Evolutionary conservation across 2,329 filamentous ascomycete genomes (phyloP).

Genomic region (Ophiocordyceps polyrhachis-furcata): DNA sequence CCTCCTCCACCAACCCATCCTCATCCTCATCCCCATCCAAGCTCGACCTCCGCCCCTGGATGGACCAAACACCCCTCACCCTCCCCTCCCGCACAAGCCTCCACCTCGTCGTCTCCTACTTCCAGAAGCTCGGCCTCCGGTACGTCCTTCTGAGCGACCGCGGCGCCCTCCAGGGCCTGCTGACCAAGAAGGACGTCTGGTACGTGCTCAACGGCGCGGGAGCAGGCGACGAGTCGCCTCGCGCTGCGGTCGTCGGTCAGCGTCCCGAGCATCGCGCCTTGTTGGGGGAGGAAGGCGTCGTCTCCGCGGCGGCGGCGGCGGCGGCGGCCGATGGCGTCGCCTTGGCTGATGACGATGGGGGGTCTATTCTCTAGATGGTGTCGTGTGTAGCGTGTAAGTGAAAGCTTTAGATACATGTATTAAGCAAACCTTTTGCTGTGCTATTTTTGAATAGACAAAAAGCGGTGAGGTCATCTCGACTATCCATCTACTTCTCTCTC

Average conservation of each 20-base stretch:
- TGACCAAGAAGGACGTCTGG: slow-evolving; percentile 98
- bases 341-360: slow-evolving; percentile 3
- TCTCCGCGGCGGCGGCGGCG: slow-evolving; percentile 2
- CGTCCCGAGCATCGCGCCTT: slow-evolving; percentile 24
- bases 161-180: slow-evolving; percentile 61
- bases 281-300: slow-evolving; percentile 14
- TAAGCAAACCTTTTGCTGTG: no score
- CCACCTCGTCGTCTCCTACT: slow-evolving; percentile 77
- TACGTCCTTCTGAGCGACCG: slow-evolving; percentile 79
- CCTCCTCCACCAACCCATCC: slow-evolving; percentile 72
- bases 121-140: slow-evolving; percentile 79
- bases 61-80: slow-evolving; percentile 96
- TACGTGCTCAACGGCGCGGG: slow-evolving; percentile 60
- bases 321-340: slow-evolving; percentile 11
- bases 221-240: slow-evolving; percentile 9
- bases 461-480: no score
- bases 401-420: no score
- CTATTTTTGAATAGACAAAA: no score
- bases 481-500: no score
- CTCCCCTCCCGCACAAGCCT: slow-evolving; percentile 59
- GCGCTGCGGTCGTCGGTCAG: slow-evolving; percentile 1
- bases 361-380: slow-evolving; percentile 9
- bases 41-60: slow-evolving; percentile 86
- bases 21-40: slow-evolving; percentile 59
- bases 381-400: no score